Base-by-base conservation (phyloP, 768 basidiomycete species). In the Mycena albidolilacea region DNA sequence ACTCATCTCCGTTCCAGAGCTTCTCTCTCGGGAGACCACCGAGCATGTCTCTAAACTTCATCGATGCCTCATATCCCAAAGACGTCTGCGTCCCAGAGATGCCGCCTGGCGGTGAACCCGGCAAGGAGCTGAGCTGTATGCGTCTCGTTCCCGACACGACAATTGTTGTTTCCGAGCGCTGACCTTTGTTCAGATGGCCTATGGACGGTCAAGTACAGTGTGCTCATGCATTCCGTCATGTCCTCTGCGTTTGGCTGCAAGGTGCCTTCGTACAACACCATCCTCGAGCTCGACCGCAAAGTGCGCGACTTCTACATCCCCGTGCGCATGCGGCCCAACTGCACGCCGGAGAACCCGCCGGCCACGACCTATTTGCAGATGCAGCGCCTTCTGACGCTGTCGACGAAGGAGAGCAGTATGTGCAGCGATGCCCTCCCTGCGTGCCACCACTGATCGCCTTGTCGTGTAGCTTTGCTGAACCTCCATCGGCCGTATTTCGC, bases 401-500 rank as follows among this genome's bases (percentile, higher is more conserved):
- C 83, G 35, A 72, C 77, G 21, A 91, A 90, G 75, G 90, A 91
- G 79, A 82, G 82, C 30, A 85, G 90, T 88, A 62, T 67, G 84
- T 80, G 10, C 2, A 14, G 6, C 23, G 19, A 19, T 44, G 15
- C 59, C 62, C 14, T 39, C 68, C 19, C 52, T 46, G 44, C 54
- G 3, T 14, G 21, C 30, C 30, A 39, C 37, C 5, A 46, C 46
- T 65, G 38, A 70, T 58, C 60, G 10, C 12, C 68, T 19, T 39
- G 30, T 30, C 55, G 30, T 59, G 0, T 69, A 92, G 92, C 87
- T 0, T 83, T 93, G 43, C 81, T 93, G 39, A 90, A 89, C 75
- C 83, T 94, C 17, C 93, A 93, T 77, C 85, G 92, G 38, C 84
- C 89, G 17, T 93, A 92, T 79, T 91, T 93, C 76, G 89, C 89